Base-by-base conservation (phyloP, 257 asterid genomes). In the Mitragyna speciosa region DNA sequence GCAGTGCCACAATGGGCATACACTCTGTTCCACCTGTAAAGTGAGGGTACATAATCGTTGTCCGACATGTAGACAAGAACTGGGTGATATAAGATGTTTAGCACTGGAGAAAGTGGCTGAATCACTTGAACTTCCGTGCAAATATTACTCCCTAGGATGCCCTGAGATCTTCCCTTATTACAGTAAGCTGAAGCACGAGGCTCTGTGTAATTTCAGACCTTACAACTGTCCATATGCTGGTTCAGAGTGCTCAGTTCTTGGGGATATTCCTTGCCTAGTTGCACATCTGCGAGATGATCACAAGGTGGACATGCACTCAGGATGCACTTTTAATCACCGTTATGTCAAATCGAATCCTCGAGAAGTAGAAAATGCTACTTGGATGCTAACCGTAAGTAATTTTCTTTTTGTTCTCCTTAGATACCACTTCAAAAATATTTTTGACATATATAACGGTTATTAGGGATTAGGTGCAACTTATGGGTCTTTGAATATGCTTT, bases 31-130 rank as follows among this genome's bases (percentile, higher is more conserved):
- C 56, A 92, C 97, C 79, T 92, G 98, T 84, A 93, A 92, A 86
- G 90, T 77, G 67, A 90, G 98, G 87, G 98, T 93, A 30, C 96
- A 93, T 84, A 93, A 92, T 83, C 80, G 94, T 58, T 93, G 98
- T 69, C 97, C 98, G 8, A 93, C 98, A 75, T 93, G 98, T 78
- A 86, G 97, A 83, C 97, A 89, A 78, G 98, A 94, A 84, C 97
- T 94, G 63, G 98, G 98, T 20, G 96, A 94, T 80, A 94, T 94
- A 89, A 89, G 98, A 86, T 94, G 98, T 86, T 87, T 92, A 82
- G 98, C 98, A 9, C 88, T 94, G 26, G 98, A 94, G 87, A 94
- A 92, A 81, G 98, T 94, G 77, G 98, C 97, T 12, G 98, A 94
- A 79, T 94, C 97, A 28, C 98, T 94, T 12, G 98, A 94, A 84